Evolutionary conservation across 805 yeast genomes (phyloP).

Genomic region (Kazachstania kunashirensis): DNA sequence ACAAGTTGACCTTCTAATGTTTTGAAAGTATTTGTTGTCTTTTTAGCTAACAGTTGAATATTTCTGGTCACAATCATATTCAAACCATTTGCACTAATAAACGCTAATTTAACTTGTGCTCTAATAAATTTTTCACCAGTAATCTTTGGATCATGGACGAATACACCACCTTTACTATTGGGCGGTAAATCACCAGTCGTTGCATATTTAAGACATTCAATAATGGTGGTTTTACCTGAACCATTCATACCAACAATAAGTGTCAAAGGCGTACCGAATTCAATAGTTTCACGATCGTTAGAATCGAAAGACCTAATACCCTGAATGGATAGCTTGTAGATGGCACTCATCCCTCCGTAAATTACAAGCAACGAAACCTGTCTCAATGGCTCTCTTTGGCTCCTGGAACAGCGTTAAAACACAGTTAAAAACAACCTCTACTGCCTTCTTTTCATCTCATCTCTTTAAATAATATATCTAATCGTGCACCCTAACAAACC

Average conservation of each 20-base stretch:
- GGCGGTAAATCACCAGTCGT: slow-evolving; percentile 97
- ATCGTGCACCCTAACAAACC: no score
- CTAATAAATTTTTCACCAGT: slow-evolving; percentile 65
- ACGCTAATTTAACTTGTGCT: slow-evolving; percentile 87
- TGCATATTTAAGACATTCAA: slow-evolving; percentile 86
- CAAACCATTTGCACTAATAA: slow-evolving; percentile 58
- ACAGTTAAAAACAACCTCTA: no score
- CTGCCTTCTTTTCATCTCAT: no score
- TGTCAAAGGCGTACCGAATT: slow-evolving; percentile 84
- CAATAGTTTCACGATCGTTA: slow-evolving; percentile 74
- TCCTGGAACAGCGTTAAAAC: no score
- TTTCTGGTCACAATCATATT: slow-evolving; percentile 82
- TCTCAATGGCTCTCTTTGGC: not conserved
- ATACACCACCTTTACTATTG: slow-evolving; percentile 91
- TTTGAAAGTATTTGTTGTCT: slow-evolving; percentile 63
- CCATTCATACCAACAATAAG: slow-evolving; percentile 94
- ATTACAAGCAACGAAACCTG: no score
- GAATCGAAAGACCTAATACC: slow-evolving; percentile 91
- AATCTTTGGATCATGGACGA: slow-evolving; percentile 83
- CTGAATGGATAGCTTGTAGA: slow-evolving; percentile 56
- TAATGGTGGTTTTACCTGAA: slow-evolving; percentile 91
- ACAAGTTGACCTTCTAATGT: slow-evolving; percentile 84
- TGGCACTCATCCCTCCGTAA: slow-evolving; percentile 37
- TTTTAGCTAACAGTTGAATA: slow-evolving; percentile 61
- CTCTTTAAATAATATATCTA: no score